Evolutionary conservation across 805 yeast species (phyloP).

Genomic region (Yarrowia porcina): DNA sequence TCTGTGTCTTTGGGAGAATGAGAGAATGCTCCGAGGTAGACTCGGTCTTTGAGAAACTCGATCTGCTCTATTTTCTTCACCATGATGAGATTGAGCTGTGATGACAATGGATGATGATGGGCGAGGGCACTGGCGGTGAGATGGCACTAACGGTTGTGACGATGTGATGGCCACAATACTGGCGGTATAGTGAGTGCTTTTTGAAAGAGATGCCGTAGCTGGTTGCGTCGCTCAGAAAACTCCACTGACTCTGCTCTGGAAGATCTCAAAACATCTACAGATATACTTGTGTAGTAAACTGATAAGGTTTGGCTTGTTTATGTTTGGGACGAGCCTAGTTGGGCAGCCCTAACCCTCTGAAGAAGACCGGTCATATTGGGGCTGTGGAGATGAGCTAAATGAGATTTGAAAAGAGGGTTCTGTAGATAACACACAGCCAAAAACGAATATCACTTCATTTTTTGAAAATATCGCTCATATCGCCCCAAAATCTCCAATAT

Average conservation of each 20-base stretch:
- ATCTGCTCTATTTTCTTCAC: constrained; percentile 9
- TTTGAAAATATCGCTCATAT: too few species aligned
- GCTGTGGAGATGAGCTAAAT: rapidly evolving
- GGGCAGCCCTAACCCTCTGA: background rate
- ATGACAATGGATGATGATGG: too few species aligned
- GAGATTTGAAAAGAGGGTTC: background rate
- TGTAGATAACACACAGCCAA: background rate
- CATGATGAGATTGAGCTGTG: too few species aligned
- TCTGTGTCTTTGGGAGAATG: constrained; percentile 71
- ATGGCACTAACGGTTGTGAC: background rate
- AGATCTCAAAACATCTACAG: constrained; percentile 23
- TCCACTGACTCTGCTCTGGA: background rate
- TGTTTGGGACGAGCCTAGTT: constrained; percentile 21
- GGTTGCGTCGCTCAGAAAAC: too few species aligned
- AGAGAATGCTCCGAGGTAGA: constrained; percentile 89
- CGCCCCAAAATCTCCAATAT: too few species aligned
- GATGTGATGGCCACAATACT: background rate
- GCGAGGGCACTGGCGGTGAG: too few species aligned
- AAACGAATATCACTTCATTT: too few species aligned
- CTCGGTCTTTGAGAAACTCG: constrained; percentile 44
- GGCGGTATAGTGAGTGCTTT: background rate
- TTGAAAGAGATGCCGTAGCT: too few species aligned
- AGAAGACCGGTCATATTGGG: background rate
- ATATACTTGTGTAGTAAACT: background rate
- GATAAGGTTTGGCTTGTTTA: constrained; percentile 25